These are phyloP conservation scores for Mytilinidion resinicola DNA, from an alignment of 495 filamentous ascomycete genomes.

Conservation along the genomic window DNA sequence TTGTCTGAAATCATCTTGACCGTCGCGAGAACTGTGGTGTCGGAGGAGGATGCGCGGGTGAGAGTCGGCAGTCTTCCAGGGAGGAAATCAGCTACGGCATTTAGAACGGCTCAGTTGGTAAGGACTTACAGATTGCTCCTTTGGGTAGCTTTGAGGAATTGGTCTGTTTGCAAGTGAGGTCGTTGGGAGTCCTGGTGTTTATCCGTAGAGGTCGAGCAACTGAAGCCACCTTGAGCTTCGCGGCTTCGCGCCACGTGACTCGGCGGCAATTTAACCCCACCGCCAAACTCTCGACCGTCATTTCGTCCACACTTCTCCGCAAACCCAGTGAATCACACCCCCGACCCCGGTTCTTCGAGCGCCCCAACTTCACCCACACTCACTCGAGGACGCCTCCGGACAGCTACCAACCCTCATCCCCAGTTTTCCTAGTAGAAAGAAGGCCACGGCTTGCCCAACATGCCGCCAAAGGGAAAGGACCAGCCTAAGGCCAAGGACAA, in stretches of 20 bases:
- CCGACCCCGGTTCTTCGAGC: constrained; percentile 2
- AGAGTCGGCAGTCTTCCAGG: background rate
- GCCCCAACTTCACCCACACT: constrained; percentile 18
- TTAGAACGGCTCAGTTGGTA: no score
- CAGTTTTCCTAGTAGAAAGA: constrained; percentile 5
- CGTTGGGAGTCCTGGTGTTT: background rate
- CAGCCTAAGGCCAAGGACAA: constrained; percentile 68
- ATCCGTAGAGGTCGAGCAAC: constrained; percentile 1
- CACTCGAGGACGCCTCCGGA: background rate
- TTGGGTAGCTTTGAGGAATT: no score
- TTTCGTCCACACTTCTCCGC: constrained; percentile 8
- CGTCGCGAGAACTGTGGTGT: constrained; percentile 4
- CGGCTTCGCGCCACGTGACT: no score
- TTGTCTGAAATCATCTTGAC: constrained; percentile 42
- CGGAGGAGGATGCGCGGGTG: background rate
- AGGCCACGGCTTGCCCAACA: constrained; percentile 42
- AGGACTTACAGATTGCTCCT: no score
- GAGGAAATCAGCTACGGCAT: background rate
- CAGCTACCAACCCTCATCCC: background rate
- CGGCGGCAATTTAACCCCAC: constrained; percentile 10
- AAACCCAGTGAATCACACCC: background rate
- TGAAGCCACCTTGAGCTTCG: constrained; percentile 26
- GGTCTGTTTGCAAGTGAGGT: no score
- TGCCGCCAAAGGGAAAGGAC: constrained; percentile 85
- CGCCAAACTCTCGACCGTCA: constrained; percentile 4